Base-by-base conservation (phyloP, 2,329 filamentous ascomycete genomes). In the Parafenestella ontariensis region DNA sequence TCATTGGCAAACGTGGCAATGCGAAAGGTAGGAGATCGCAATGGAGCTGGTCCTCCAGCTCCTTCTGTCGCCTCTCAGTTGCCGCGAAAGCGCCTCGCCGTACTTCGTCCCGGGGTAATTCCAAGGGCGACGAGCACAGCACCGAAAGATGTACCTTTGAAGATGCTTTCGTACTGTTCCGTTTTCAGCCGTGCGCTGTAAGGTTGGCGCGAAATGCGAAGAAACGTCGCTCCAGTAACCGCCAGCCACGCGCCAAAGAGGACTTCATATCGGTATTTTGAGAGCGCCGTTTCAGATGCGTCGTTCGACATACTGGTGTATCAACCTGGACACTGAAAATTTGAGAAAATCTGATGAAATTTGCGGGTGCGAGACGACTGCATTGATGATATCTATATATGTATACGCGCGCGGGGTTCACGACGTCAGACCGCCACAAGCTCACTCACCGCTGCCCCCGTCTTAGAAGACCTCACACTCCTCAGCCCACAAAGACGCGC, bases 161-260 rank as follows among this genome's bases (percentile, higher is more conserved):
- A 73, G 24, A 73, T 72, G 49, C 70, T 73, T 54, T 76, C 73
- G 55, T 76, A 75, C 54, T 76, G 71, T 50, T 72, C 72, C 9
- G 66, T 61, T 54, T 75, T 75, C 21, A 75, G 60, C 13, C 69
- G 58, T 9, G 59, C 54, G 47, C 64, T 66, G 58, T 73, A 76
- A 4, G 70, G 73, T 57, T 75, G 72, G 10, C 70, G 67, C 26
- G 59, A 62, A 40, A 76, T 71, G 41, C 72, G 70, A 26, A 69
- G 54, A 29, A 76, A 75, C 7, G 69, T 72, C 34, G 62, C 59
- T 13, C 69, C 69, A 1, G 74, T 77, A 17, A 70, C 64, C 5
- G 65, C 50, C 13, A 67, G 53, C 62, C 65, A 70, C 18, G 52
- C 54, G 20, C 63, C 68, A 48, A 71, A 67, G 29, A 75, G 64